A percentile compares a stretch with the other conserved stretches of the same genome.
These are phyloP conservation scores for Aureobasidium melanogenum DNA, from an alignment of 2,329 filamentous ascomycete species.

Conservation along the genomic window DNA sequence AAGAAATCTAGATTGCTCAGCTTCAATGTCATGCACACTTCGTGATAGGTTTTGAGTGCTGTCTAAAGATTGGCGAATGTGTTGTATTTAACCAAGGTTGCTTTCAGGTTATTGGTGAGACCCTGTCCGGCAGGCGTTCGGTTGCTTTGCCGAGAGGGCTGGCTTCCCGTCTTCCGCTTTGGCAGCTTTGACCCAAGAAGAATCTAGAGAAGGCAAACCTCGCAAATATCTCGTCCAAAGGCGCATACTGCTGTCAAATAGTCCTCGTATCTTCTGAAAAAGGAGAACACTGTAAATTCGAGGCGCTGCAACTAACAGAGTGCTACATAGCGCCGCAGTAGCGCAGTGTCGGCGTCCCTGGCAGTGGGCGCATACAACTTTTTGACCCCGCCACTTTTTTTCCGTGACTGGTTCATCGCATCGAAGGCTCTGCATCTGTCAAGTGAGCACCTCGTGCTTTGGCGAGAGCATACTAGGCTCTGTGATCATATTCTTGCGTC, in stretches of 20 bases:
- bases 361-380: conserved; percentile 9
- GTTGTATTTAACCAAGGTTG: not conserved
- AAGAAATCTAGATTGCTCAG: not conserved
- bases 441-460: not conserved
- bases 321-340: not conserved
- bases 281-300: not conserved
- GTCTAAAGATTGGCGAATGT: not conserved
- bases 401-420: conserved; percentile 11
- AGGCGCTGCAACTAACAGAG: not conserved
- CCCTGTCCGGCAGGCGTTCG: not conserved
- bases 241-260: not conserved
- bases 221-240: not conserved
- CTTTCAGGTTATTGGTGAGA: not conserved
- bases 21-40: not conserved
- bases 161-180: conserved; percentile 7
- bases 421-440: conserved; percentile 4
- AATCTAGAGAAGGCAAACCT: not conserved
- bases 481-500: not conserved
- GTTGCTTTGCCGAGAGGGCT: conserved; percentile 7
- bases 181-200: conserved; percentile 3
- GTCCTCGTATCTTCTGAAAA: conserved; percentile 4
- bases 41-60: not conserved
- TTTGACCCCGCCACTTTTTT: conserved; percentile 12
- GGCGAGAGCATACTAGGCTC: not conserved
- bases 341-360: not conserved